Evolutionary conservation across 805 yeast species (phyloP).

Genomic region (Torulaspora franciscae): DNA sequence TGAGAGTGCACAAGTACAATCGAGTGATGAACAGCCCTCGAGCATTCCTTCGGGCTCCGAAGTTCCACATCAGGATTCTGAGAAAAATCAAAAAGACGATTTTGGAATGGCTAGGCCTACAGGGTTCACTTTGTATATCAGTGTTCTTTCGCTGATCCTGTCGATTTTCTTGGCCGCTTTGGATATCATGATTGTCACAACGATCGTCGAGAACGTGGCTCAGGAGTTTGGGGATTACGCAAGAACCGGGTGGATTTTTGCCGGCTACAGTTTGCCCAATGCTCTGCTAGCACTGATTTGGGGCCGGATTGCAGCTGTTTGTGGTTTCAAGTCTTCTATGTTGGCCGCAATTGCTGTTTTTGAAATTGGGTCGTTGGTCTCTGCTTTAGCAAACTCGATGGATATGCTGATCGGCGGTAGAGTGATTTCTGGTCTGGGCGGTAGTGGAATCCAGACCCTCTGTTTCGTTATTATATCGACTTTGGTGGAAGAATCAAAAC

Average conservation of each 20-base stretch:
- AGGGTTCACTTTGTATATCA: constrained; percentile 13
- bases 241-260: constrained; percentile 54
- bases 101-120: constrained; percentile 1
- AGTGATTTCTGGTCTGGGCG: constrained; percentile 66
- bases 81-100: neutral
- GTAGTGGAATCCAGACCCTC: constrained; percentile 59
- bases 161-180: constrained; percentile 41
- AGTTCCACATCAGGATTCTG: neutral
- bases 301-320: constrained; percentile 52
- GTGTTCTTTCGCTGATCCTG: constrained; percentile 19
- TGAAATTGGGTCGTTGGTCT: constrained; percentile 56
- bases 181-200: constrained; percentile 56
- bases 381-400: constrained; percentile 53
- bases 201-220: constrained; percentile 48
- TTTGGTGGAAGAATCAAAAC: constrained; percentile 24
- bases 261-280: constrained; percentile 52
- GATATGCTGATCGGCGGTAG: constrained; percentile 65
- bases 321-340: constrained; percentile 52
- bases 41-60: neutral
- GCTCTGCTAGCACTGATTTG: constrained; percentile 52
- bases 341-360: constrained; percentile 48
- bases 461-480: constrained; percentile 50
- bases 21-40: neutral
- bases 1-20: neutral
- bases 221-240: constrained; percentile 46